These are phyloP conservation scores for Globisporangium barbulae DNA, from an alignment of 352 stramenopile species.

Conservation along the genomic window DNA sequence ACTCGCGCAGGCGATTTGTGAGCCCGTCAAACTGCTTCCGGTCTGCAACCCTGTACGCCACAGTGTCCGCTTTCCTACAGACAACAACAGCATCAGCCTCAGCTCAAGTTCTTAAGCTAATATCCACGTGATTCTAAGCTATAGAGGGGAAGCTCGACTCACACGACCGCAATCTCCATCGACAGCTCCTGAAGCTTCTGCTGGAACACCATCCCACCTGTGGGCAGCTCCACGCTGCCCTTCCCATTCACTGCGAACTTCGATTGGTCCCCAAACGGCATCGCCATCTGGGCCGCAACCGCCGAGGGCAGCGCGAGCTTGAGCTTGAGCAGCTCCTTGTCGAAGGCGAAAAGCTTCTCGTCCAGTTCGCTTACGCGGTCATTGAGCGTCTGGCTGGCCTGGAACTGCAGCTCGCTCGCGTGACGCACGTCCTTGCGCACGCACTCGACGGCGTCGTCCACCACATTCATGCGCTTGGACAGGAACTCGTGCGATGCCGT, in stretches of 20 bases:
- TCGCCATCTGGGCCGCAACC: slow-evolving; percentile 31
- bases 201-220: slow-evolving; percentile 19
- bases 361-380: slow-evolving; percentile 38
- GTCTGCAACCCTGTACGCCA: slow-evolving; percentile 38
- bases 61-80: slow-evolving; percentile 30
- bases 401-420: slow-evolving; percentile 29
- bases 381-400: slow-evolving; percentile 21
- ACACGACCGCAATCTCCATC: slow-evolving; percentile 37
- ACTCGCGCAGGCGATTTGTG: slow-evolving; percentile 53
- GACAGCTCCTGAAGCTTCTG: slow-evolving; percentile 44
- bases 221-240: slow-evolving; percentile 16
- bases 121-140: neutral
- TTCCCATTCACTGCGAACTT: neutral
- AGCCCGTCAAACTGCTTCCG: slow-evolving; percentile 60
- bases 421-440: slow-evolving; percentile 33
- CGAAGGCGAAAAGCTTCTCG: slow-evolving; percentile 53
- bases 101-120: neutral
- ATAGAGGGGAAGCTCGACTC: slow-evolving; percentile 1
- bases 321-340: slow-evolving; percentile 68
- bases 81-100: slow-evolving; percentile 13
- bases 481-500: slow-evolving; percentile 38
- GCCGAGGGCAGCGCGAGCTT: slow-evolving; percentile 53
- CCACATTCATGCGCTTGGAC: slow-evolving; percentile 29
- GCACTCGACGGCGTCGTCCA: slow-evolving; percentile 42
- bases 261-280: slow-evolving; percentile 12